Evolutionary conservation across 1,284 basidiomycete species (phyloP), one percentile per base, ranked within the genome.

Genomic region (Heterobasidion annosum): DNA sequence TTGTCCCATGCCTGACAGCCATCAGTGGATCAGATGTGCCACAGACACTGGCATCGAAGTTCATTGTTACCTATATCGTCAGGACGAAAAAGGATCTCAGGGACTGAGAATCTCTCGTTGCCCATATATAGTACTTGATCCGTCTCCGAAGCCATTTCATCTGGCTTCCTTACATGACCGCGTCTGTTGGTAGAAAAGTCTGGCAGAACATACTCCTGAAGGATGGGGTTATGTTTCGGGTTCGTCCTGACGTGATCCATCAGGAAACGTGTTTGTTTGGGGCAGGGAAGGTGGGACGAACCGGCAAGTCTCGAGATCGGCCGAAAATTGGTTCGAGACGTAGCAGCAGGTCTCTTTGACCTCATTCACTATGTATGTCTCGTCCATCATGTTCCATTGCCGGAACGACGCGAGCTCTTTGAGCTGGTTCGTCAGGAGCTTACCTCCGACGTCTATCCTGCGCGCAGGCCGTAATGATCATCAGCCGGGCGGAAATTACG

Each of bases 301-400:
- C 91, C 86, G 84, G 71, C 84, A 88, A n/a, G 71, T 68, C 67
- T 94, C 86, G 57, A 94, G 70, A 69, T 96, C 92, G 48, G 69
- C 65, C 54, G 74, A 75, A 72, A 88, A 93, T 64, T 87, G 74
- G 43, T 73, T 74, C n/a, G 88, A 84, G 52, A 97, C 88, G 68
- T 89, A 98, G 68, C 91, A 92, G 66, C 91, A 94, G 12, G 78
- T 70, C 65, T 92, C 91, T 67, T 96, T 94, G 62, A 94, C 87
- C 59, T 90, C 81, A 70, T 94, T 93, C 71, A 97, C 88, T 63
- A 98, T 87, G 68, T 88, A 83, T 0, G 91, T 93, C 70, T 97
- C 90, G 65, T 98, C 93, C 83, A 94, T 93, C 90, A 98, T 93
- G 68, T 98, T 93, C 89, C 92, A 96, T 65, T 98, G 95, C 34